Conservation (phyloP, 768 basidiomycete species). For the Lentinula edodes region DNA sequence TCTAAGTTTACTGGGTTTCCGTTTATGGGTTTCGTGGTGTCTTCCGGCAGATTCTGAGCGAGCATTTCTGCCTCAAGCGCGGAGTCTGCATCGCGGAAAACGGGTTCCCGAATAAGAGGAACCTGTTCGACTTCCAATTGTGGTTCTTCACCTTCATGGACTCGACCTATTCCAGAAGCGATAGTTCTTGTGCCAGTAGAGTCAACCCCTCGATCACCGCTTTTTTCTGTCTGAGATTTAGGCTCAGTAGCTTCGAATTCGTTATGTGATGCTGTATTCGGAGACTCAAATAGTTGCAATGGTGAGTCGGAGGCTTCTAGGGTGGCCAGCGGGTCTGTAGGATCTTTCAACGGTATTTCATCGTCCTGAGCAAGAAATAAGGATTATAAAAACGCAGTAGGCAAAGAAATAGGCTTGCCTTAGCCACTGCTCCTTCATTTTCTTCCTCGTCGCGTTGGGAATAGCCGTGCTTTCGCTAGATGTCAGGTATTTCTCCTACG, state of each 20-base stretch:
- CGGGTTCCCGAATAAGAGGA: not conserved
- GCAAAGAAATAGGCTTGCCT: not conserved
- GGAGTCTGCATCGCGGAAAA: not conserved
- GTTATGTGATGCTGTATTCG: not conserved
- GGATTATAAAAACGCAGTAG: not conserved
- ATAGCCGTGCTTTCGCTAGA: not conserved
- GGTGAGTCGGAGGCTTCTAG: not conserved
- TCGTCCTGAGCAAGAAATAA: not conserved
- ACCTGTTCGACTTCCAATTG: not conserved
- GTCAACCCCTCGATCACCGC: not conserved
- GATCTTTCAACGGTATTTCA: not conserved
- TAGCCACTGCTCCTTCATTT: not conserved
- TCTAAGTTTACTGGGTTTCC: not conserved
- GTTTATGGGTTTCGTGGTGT: not conserved
- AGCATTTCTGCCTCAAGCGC: not conserved
- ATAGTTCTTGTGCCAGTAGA: not conserved
- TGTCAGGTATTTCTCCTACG: not conserved
- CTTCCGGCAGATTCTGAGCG: not conserved
- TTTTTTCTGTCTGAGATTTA: not conserved
- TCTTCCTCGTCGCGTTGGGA: not conserved
- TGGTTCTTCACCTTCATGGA: not conserved
- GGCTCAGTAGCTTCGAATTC: not conserved
- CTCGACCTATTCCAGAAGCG: not conserved
- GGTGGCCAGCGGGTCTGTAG: not conserved
- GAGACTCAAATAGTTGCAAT: not conserved